Conservation (phyloP, 441 rosid species). For the Brassica balearica region DNA sequence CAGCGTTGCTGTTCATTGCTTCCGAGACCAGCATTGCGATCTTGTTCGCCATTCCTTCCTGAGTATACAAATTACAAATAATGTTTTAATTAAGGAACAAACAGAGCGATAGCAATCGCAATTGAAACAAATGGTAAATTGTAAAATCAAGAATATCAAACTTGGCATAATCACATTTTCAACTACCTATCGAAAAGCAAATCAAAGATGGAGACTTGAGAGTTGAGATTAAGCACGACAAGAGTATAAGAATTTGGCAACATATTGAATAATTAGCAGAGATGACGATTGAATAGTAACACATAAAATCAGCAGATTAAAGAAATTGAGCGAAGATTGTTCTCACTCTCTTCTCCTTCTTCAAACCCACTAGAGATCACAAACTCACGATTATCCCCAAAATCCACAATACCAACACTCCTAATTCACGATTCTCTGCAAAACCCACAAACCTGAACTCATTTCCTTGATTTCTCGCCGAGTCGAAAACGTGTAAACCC, state of each 20-base stretch:
- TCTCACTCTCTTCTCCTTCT: not conserved
- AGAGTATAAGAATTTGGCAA: not conserved
- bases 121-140: not conserved
- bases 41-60: conserved; percentile 7
- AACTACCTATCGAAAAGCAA: no score
- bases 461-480: no score
- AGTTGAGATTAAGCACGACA: not conserved
- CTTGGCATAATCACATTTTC: no score
- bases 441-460: not conserved
- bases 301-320: not conserved
- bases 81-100: not conserved
- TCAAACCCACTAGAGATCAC: not conserved
- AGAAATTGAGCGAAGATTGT: not conserved
- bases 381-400: not conserved
- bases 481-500: no score
- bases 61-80: not conserved
- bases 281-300: not conserved
- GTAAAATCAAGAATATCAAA: no score
- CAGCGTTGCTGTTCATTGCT: conserved; percentile 30
- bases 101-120: not conserved
- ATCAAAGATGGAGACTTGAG: not conserved
- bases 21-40: conserved; percentile 8
- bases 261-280: no score
- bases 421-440: conserved; percentile 7
- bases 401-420: not conserved